Evolutionary conservation across 2,329 filamentous ascomycete genomes (phyloP), one percentile per base, ranked within the genome.

Genomic region (Cephalotrichum gorgonifer): DNA sequence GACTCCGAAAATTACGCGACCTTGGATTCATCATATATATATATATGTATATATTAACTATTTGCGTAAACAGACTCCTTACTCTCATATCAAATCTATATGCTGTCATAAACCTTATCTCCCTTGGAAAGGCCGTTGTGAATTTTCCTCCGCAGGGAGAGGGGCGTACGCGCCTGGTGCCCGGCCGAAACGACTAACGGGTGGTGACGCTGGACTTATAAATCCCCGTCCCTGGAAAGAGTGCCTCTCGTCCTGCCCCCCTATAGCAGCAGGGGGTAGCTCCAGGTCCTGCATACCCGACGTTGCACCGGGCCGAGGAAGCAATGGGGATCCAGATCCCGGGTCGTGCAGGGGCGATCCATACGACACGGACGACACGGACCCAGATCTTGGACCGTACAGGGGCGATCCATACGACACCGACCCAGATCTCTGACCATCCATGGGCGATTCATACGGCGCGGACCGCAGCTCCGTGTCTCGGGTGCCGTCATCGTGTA

Each of bases 401-500:
- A 8, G 15, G 25, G 42, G 42, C 12, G 42, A 44, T n/a, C 42
- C 27, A 30, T 44, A 28, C 27, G 25, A 8, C 25, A 15, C 27
- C 2, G 22, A 9, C 14, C 25, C 27, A 1, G 42, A 44, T 11
- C 7, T 44, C 9, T 23, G 22, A 4, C 42, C 42, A 27, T 14
- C 42, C 42, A 8, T 15, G 25, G 42, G 42, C 12, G 42, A 44
- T n/a, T 23, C 27, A 30, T 44, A 28, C 27, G 25, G 8, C 25
- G 25, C 27, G 2, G 22, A 9, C 14, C 27, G 22, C 14, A 6
- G 42, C n/a, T 28, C 42, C 2, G 12, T 44, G 12, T 26, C 17
- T 15, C 25, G 14, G 15, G 23, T 44, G 25, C 42, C 22, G 12
- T 22, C 42, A 44, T 57, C 60, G 12, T 61, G 70, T 11, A 52